Evolutionary conservation across 129 eudicot species (phyloP), one percentile per base, ranked within the genome.

Genomic region (Chrysanthemum makinoi): DNA sequence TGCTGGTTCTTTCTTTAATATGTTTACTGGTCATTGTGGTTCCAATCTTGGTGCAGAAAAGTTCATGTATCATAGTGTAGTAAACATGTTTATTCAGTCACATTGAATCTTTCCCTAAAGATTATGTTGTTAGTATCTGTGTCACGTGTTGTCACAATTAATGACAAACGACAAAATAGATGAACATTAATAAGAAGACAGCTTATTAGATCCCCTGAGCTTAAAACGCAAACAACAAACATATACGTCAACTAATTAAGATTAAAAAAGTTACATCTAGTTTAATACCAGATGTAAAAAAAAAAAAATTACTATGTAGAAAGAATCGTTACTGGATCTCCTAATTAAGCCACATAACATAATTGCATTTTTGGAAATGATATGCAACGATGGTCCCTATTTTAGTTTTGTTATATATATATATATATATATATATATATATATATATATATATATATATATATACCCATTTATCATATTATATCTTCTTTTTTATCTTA

Each of bases 81-180:
- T 52, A 52, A 5, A 14, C 6, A 52, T 52, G 6, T 12, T 52
- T 18, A 52, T 12, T 52, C 57, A 16, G 18, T 16, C 17, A 52
- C 5, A 16, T 16, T 52, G n/a, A 12, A 12, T 14, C 6, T 14
- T 52, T 18, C 57, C 57, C 5, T 52, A 12, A 52, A 52, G 57
- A 3, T 12, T 52, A 52, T 52, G 57, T 52, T 13, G 5, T 51
- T 51, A 50, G 55, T 50, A 2, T 10, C 3, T 49, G 30, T 57
- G 62, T 18, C 63, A 58, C 11, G 63, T 20, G 63, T 58, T 13
- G 28, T 19, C 64, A 1, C 4, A 22, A 10, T 10, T 22, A 58
- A 58, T 58, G 39, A 58, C 64, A 19, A 58, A 58, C 39, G n/a
- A 58, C n/a, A 22, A 58, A 58, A 58, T 9, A 58, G 64, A 5